Base-by-base conservation (phyloP, 2,329 filamentous ascomycete species). In the Cryphonectria radicalis region DNA sequence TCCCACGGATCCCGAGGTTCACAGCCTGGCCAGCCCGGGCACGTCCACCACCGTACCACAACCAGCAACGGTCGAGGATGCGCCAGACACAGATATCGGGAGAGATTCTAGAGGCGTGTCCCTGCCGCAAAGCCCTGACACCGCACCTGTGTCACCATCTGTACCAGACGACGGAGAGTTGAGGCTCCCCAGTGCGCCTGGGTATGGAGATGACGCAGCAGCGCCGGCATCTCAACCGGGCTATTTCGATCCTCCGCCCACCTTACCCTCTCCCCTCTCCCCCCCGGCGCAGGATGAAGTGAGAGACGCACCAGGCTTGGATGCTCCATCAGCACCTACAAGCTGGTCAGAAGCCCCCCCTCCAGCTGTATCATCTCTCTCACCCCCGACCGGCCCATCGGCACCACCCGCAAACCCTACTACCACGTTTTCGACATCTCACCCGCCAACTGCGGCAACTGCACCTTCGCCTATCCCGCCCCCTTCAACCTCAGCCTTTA, bases 1-100 rank as follows among this genome's bases (percentile, higher is more conserved):
- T 75, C 86, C 88, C 0, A 85, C 87, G 68, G 91, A 93, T 73
- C 87, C 90, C 1, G 90, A 92, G 66, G 88, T 92, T 1, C 86
- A 88, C 76, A 81, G 84, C 59, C 81, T 90, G 66, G 84, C 80
- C 65, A 80, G 81, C 46, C 43, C 69, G 8, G 14, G 71, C 5
- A 32, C 74, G 2, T 40, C 70, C 14, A 28, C 17, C 59, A 37
- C 8, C 10, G 70, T 53, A 19, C 80, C 82, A 1, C 81, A 80
- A 17, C 80, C 82, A 0, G 85, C 81, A 19, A 85, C 84, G 6
- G 82, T 86, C 46, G 89, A 91, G 71, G 88, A 90, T 65, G 84
- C 79, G 0, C 82, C 85, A 0, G 87, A 89, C 64, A 80, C 80
- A 2, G 83, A 82, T 3, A 78, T 76, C 42, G 80, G 62, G 55